A percentile compares a stretch with the other conserved stretches of the same genome.
Conservation (phyloP, 1,284 basidiomycete genomes). For the Austroboletus olivaceoglutinosus region DNA sequence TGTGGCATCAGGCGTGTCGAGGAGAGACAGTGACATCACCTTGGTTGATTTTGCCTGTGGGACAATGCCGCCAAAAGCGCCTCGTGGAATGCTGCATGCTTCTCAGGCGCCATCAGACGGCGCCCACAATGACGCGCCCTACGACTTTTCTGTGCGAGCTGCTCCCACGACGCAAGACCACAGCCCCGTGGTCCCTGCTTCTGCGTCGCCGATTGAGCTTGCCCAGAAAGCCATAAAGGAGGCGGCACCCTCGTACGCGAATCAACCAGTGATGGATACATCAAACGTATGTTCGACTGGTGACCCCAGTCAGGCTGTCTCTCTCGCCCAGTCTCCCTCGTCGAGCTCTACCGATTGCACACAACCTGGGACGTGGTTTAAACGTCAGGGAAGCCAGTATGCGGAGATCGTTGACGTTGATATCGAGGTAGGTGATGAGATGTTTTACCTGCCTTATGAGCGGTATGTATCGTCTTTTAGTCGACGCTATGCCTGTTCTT, state of each 20-base stretch:
- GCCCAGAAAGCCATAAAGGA: constrained; percentile 4
- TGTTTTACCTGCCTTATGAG: constrained; percentile 21
- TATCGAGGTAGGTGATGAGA: constrained; percentile 18
- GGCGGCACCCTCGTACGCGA: constrained; percentile 2
- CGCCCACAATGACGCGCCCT: constrained; percentile 1
- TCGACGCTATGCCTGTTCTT: background rate
- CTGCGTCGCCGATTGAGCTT: constrained; percentile 1
- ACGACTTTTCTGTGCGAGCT: background rate
- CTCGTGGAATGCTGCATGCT: constrained; percentile 23
- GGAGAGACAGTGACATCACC: constrained; percentile 28
- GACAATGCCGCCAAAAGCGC: constrained; percentile 21
- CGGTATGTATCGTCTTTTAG: constrained; percentile 12
- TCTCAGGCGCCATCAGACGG: background rate
- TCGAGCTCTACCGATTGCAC: constrained; percentile 8
- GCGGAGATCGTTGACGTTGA: constrained; percentile 26
- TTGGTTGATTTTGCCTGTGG: constrained; percentile 17
- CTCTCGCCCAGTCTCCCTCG: background rate
- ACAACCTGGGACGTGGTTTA: constrained; percentile 28
- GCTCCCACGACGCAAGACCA: constrained; percentile 3
- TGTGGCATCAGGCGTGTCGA: constrained; percentile 12
- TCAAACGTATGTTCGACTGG: constrained; percentile 1
- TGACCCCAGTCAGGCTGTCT: background rate
- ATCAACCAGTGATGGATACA: background rate
- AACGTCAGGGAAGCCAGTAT: constrained; percentile 14
- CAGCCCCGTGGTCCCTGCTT: background rate